Percentiles rank a stretch among this genome's conserved stretches.
Conservation (phyloP, 2,329 filamentous ascomycete genomes). For the Alternaria gaisen region DNA sequence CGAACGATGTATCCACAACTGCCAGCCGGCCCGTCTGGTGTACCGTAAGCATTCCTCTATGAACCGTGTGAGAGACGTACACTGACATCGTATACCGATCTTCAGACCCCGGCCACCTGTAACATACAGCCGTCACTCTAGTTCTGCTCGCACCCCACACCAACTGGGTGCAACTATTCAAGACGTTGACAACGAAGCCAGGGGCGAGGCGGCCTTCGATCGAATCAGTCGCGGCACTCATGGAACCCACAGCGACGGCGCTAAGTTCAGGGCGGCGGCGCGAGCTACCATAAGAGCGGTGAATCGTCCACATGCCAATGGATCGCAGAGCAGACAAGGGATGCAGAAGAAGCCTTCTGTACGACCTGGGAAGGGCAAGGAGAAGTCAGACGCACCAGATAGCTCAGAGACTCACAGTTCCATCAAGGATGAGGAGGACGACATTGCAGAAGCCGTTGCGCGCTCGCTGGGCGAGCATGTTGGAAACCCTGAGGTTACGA, state of each 20-base stretch:
- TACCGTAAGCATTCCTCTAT: neutral
- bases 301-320: neutral
- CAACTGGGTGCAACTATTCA: neutral
- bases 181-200: conserved; percentile 4
- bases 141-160: too few relatives aligned
- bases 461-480: conserved; percentile 7
- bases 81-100: neutral
- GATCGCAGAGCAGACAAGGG: neutral
- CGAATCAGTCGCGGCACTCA: neutral
- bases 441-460: conserved; percentile 12
- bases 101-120: neutral
- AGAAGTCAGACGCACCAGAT: neutral
- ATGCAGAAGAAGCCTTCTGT: neutral
- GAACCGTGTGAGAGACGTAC: neutral
- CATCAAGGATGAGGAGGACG: conserved; percentile 1
- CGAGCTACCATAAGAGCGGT: neutral
- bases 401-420: neutral
- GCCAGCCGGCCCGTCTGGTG: neutral
- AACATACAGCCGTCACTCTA: neutral
- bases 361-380: neutral
- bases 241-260: neutral
- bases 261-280: neutral
- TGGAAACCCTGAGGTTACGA: neutral
- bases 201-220: conserved; percentile 4
- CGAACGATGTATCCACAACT: neutral